phyloP scores from a whole-genome alignment of 441 rosid genomes.

The Capsella rubella region DNA sequence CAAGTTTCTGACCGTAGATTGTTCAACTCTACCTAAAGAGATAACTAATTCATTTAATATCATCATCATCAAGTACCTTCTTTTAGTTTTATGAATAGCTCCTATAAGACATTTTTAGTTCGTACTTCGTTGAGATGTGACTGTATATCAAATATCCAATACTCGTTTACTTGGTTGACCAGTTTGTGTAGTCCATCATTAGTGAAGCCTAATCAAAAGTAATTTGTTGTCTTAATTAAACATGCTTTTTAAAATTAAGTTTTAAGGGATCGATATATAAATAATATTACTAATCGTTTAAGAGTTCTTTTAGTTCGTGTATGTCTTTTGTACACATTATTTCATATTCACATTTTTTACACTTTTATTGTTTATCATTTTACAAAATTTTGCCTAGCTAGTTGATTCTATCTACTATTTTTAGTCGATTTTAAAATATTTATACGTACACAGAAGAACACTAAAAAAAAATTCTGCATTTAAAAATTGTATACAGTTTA shows the following conservation, averaged over 20 bases:
- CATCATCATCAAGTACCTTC: slow-evolving; percentile 6
- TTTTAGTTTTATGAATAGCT: slow-evolving; percentile 34
- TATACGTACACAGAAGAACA: too few relatives aligned
- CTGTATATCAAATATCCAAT: background rate
- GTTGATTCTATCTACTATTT: background rate
- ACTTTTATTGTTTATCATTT: background rate
- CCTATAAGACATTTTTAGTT: background rate
- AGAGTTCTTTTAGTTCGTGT: background rate
- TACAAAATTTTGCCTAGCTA: background rate
- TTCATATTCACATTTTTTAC: background rate
- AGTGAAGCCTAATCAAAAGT: background rate
- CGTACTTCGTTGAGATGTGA: slow-evolving; percentile 17
- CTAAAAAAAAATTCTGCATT: background rate
- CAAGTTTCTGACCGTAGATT: slow-evolving; percentile 41
- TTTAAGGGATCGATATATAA: too few relatives aligned
- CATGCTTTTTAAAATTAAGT: too few relatives aligned
- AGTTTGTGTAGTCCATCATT: slow-evolving; percentile 13
- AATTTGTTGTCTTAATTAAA: too few relatives aligned
- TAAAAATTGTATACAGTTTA: too few relatives aligned
- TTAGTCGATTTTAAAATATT: too few relatives aligned
- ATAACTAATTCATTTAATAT: slow-evolving; percentile 30
- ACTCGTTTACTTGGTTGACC: slow-evolving; percentile 26
- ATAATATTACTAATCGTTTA: too few relatives aligned
- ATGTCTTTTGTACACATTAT: background rate
- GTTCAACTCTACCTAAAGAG: slow-evolving; percentile 34